Percentiles rank a stretch among this genome's conserved stretches.
Conservation (phyloP, 371 early-diverging fungal genomes). For the Ecytonucleospora hepatopenaei region DNA sequence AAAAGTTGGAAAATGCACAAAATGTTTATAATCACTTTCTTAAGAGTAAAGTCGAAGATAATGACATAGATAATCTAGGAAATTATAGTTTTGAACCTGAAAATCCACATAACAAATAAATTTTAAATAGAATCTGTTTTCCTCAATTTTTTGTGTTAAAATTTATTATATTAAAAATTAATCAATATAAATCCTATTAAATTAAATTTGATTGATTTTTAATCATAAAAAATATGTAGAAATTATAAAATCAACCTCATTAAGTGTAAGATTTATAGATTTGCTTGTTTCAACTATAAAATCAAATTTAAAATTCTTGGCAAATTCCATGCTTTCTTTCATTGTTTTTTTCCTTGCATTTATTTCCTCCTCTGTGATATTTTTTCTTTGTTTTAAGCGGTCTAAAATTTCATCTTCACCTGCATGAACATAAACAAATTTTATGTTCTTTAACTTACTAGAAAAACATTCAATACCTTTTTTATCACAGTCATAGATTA, state of each 20-base stretch:
- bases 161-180: too few species aligned
- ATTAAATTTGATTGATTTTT: neutral
- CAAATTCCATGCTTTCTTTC: neutral
- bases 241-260: neutral
- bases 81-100: slow-evolving; percentile 44
- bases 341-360: neutral
- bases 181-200: neutral
- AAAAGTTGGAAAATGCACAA: slow-evolving; percentile 55
- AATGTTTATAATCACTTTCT: slow-evolving; percentile 56
- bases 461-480: neutral
- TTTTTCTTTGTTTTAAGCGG: neutral
- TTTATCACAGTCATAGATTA: neutral
- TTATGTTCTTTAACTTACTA: neutral
- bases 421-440: neutral
- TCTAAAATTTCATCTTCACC: neutral
- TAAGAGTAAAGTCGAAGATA: slow-evolving; percentile 40
- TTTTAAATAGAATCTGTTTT: neutral
- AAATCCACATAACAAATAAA: slow-evolving; percentile 20
- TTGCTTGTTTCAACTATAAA: neutral
- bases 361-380: neutral
- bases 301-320: neutral
- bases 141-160: too few species aligned
- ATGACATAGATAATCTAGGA: slow-evolving; percentile 21
- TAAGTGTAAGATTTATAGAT: neutral
- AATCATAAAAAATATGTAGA: neutral